Conservation (phyloP, 139 green algal genomes). For the Dunaliella primolecta region DNA sequence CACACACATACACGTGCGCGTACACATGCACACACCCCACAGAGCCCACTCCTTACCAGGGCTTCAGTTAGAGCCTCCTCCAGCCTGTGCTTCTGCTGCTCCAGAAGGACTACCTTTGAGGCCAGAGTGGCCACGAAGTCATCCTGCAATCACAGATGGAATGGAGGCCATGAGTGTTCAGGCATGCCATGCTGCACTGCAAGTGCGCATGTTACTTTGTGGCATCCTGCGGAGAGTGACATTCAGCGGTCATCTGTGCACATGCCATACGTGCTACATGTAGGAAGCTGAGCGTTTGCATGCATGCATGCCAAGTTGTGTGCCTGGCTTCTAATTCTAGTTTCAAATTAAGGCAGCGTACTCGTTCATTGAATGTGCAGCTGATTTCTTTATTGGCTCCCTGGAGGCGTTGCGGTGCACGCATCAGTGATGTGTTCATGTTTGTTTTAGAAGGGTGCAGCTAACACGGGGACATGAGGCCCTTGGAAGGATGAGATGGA, state of each 20-base stretch:
- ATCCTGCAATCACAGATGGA: too few species aligned
- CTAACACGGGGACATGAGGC: not conserved
- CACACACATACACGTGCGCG: not conserved
- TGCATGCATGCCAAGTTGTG: not conserved
- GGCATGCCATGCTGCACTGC: not conserved
- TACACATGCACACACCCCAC: not conserved
- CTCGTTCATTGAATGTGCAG: too few species aligned
- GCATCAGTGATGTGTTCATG: not conserved
- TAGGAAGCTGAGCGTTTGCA: not conserved
- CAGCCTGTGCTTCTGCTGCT: not conserved
- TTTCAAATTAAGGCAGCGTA: too few species aligned
- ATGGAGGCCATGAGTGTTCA: not conserved
- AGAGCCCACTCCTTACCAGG: not conserved
- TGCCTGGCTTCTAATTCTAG: too few species aligned
- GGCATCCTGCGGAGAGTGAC: too few species aligned
- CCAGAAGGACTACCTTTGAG: not conserved
- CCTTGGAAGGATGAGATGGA: not conserved
- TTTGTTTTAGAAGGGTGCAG: not conserved
- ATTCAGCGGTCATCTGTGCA: too few species aligned
- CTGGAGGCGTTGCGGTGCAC: not conserved
- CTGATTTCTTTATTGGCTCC: not conserved
- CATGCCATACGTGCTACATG: too few species aligned
- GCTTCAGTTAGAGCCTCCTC: not conserved
- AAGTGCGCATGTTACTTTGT: too few species aligned
- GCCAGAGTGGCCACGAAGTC: not conserved